Percentiles rank a stretch among this genome's conserved stretches.
These are phyloP conservation scores for Pyrenophora seminiperda DNA, from an alignment of 2,329 filamentous ascomycete genomes.

Conservation along the genomic window DNA sequence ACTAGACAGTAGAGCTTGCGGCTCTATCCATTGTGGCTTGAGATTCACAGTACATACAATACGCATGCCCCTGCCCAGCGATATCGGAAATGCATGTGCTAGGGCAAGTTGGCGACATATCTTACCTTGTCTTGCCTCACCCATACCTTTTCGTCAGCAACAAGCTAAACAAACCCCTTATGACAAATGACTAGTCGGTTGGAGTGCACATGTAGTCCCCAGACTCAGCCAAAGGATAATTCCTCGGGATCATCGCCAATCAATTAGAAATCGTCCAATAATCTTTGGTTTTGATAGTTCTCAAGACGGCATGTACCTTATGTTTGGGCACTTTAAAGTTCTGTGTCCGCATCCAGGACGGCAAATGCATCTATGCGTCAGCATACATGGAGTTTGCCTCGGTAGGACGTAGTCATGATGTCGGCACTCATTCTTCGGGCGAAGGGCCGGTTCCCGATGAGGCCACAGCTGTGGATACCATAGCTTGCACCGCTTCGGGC, in stretches of 20 bases:
- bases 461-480: conserved; percentile 1
- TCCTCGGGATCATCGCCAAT: no score
- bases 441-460: conserved; percentile 1
- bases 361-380: conserved; percentile 9
- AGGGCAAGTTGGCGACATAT: background rate
- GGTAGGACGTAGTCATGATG: background rate
- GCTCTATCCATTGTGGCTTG: conserved; percentile 15
- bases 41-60: no score
- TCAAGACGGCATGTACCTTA: no score
- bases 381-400: conserved; percentile 1
- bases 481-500: background rate
- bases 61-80: conserved; percentile 1
- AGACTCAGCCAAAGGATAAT: no score
- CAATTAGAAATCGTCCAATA: no score
- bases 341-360: background rate
- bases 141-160: no score
- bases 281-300: no score
- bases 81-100: conserved; percentile 6
- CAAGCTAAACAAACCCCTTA: no score
- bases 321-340: background rate
- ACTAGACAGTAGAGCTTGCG: conserved; percentile 7
- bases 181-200: no score
- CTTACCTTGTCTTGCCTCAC: background rate
- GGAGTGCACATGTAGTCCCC: no score
- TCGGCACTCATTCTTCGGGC: conserved; percentile 8